phyloP scores from a whole-genome alignment of 192 early-diverging fungal genomes.

The Chytriomyces hyalinus region DNA sequence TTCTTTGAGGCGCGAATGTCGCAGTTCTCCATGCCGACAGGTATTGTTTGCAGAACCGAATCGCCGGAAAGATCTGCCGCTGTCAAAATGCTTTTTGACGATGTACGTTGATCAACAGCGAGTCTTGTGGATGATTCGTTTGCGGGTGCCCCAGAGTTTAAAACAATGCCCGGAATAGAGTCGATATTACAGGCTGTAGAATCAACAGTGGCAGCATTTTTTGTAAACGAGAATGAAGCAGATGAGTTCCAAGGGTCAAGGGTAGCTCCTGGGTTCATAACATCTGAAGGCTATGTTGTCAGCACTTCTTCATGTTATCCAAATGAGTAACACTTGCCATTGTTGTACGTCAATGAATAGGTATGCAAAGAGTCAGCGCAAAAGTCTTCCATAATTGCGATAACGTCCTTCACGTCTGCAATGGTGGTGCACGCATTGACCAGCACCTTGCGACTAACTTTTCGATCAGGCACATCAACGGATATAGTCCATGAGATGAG shows the following conservation, averaged over 20 bases:
- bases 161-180: not conserved
- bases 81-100: constrained; percentile 2
- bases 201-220: not conserved
- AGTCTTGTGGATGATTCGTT: not conserved
- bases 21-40: not conserved
- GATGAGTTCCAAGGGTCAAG: not conserved
- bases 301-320: not conserved
- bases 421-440: constrained; percentile 1
- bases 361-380: not conserved
- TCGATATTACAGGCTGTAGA: not conserved
- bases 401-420: not conserved
- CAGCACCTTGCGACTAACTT: not conserved
- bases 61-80: not conserved
- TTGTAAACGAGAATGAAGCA: not conserved
- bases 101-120: not conserved
- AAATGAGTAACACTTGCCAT: not conserved
- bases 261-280: not conserved
- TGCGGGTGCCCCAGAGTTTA: not conserved
- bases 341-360: not conserved
- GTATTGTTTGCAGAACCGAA: not conserved
- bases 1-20: not conserved
- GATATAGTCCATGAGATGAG: constrained; percentile 11
- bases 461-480: not conserved
- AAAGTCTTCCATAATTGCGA: constrained; percentile 5
- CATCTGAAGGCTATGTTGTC: not conserved